Evolutionary conservation across 176 grass and related monocot species (phyloP).

Genomic region (Aegilops umbellulata): DNA sequence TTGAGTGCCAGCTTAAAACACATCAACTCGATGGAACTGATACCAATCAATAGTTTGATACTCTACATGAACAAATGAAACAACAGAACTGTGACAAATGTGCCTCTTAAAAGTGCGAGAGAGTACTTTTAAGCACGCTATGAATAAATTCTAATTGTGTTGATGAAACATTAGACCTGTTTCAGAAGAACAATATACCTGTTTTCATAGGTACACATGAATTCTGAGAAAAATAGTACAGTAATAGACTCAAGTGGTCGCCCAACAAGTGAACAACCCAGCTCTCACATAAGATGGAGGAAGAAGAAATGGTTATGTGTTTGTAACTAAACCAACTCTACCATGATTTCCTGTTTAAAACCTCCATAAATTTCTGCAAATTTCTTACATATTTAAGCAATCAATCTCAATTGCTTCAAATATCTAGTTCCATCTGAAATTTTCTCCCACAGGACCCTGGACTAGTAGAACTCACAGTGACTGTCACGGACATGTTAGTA

Average conservation of each 20-base stretch:
- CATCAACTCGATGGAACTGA: neutral
- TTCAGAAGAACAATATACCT: neutral
- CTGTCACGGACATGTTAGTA: too few relatives aligned
- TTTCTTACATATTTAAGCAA: neutral
- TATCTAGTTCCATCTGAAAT: neutral
- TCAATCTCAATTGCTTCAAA: neutral
- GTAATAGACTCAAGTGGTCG: neutral
- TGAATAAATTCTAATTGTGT: neutral
- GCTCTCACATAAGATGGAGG: neutral
- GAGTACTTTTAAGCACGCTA: neutral
- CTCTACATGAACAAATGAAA: neutral
- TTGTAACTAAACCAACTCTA: neutral
- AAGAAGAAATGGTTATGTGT: too few relatives aligned
- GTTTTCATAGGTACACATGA: neutral
- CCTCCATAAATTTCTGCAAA: neutral
- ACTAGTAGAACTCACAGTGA: too few relatives aligned
- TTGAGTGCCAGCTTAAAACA: neutral
- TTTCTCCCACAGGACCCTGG: too few relatives aligned
- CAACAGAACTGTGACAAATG: neutral
- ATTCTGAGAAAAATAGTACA: neutral
- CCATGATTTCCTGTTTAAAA: neutral
- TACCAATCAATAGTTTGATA: neutral
- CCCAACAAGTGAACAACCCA: neutral
- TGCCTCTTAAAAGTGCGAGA: neutral
- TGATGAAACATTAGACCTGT: neutral